Conservation (phyloP, 2,329 filamentous ascomycete genomes). For the Curvularia spicifera region DNA sequence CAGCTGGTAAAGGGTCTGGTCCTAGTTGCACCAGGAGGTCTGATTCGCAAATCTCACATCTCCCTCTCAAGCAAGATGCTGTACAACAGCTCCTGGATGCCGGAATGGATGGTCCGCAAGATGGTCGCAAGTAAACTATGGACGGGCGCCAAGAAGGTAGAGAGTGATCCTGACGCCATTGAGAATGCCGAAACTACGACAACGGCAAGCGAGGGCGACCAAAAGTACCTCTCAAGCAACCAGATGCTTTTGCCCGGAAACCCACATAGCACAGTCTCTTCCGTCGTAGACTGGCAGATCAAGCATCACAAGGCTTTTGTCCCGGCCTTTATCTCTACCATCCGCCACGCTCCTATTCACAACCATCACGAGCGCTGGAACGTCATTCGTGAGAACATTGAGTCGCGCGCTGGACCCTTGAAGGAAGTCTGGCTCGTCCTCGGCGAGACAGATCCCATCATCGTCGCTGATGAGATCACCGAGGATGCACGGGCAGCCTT, state of each 20-base stretch:
- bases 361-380: slow-evolving; percentile 68
- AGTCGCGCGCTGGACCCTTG: slow-evolving; percentile 46
- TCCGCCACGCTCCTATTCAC: slow-evolving; percentile 73
- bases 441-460: slow-evolving; percentile 70
- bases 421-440: slow-evolving; percentile 68
- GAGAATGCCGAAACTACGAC: slow-evolving; percentile 25
- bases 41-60: slow-evolving; percentile 71
- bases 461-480: slow-evolving; percentile 68
- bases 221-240: slow-evolving; percentile 33
- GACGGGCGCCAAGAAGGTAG: slow-evolving; percentile 35
- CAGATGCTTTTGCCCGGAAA: slow-evolving; percentile 58
- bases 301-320: slow-evolving; percentile 71
- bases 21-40: slow-evolving; percentile 78
- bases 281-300: slow-evolving; percentile 74
- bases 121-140: slow-evolving; percentile 48
- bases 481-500: slow-evolving; percentile 66
- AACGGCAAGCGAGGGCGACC: slow-evolving; percentile 19
- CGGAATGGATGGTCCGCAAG: slow-evolving; percentile 62
- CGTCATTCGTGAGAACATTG: slow-evolving; percentile 55
- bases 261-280: slow-evolving; percentile 63
- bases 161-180: slow-evolving; percentile 35
- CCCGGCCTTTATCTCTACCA: slow-evolving; percentile 71
- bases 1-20: slow-evolving; percentile 72
- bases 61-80: slow-evolving; percentile 66
- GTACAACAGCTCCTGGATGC: slow-evolving; percentile 66